Evolutionary conservation across 2,329 filamentous ascomycete genomes (phyloP), one percentile per base, ranked within the genome.

Genomic region (Monosporascus cannonballus): DNA sequence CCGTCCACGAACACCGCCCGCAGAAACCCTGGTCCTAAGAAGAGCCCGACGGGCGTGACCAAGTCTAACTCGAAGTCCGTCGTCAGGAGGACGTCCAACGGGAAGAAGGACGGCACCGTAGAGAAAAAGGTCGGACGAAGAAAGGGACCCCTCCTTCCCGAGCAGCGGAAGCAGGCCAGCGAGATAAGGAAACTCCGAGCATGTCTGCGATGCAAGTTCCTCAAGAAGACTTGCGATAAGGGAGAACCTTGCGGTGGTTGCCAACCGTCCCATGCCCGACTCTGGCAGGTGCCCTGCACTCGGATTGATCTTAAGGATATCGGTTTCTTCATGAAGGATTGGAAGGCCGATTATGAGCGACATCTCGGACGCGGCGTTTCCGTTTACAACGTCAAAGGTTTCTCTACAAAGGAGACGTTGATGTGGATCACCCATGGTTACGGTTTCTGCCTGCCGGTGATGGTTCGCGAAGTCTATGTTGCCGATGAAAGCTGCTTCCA

Each of bases 181-280:
- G 93, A 97, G 73, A 97, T 97, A 68, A 85, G 93, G 70, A 97
- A 97, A 73, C 78, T 96, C 63, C 83, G 93, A 67, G 93, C 93
- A 47, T 97, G 93, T 71, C 77, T 97, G 63, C 86, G 93, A 60
- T 97, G 93, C 83, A 96, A 96, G 76, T 97, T 96, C 77, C 79
- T 97, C 70, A 97, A 97, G 82, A 97, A 97, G 82, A 96, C 93
- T 48, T 97, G 93, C 68, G 93, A 97, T 73, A 96, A 95, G 77
- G 93, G 93, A 58, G 92, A 96, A 75, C 93, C 93, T 53, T 97
- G 93, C 72, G 89, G 87, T 64, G 93, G 93, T 47, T 97, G 93
- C 76, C 89, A 96, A 75, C 93, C 93, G 49, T 96, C 92, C 20
- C 93, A 97, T 71, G 93, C 93, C 58, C 86, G 93, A 59, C 79